Conservation (phyloP, 345 rosid species). For the Nephelium lappaceum region DNA sequence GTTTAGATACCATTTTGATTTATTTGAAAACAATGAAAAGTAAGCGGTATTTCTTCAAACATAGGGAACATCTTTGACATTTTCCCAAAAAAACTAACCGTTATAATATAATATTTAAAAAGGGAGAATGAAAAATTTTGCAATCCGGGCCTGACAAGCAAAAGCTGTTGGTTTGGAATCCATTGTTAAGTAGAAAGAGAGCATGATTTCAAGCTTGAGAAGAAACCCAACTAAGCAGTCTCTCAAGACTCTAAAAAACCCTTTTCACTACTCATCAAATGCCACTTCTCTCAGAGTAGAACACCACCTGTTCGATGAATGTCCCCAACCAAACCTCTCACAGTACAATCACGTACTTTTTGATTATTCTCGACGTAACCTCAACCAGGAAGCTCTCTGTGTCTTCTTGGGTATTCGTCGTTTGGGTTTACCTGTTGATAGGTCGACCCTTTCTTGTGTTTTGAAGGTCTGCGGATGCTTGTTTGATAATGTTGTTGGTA, state of each 20-base stretch:
- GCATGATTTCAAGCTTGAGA: constrained; percentile 21
- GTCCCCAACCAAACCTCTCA: constrained; percentile 32
- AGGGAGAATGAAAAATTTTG: too few species aligned
- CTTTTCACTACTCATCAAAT: not conserved
- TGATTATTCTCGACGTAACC: constrained; percentile 51
- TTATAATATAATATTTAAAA: too few species aligned
- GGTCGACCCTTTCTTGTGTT: constrained; percentile 65
- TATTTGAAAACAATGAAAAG: too few species aligned
- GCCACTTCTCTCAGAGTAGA: constrained; percentile 14
- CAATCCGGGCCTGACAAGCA: not conserved
- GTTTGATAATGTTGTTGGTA: constrained; percentile 52
- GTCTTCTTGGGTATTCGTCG: constrained; percentile 55
- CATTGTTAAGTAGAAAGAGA: not conserved
- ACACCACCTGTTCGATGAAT: constrained; percentile 54
- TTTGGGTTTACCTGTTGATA: constrained; percentile 51
- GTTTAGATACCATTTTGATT: too few species aligned
- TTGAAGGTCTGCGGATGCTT: constrained; percentile 63
- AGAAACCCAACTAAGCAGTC: constrained; percentile 18
- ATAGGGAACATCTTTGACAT: too few species aligned
- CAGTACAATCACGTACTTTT: constrained; percentile 49
- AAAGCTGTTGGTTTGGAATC: not conserved
- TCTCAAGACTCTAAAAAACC: constrained; percentile 16
- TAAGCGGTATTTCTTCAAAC: too few species aligned
- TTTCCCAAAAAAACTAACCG: not conserved
- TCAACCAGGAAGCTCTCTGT: constrained; percentile 51